phyloP scores from a whole-genome alignment of 805 yeast genomes.

The Candida hungchunana region DNA sequence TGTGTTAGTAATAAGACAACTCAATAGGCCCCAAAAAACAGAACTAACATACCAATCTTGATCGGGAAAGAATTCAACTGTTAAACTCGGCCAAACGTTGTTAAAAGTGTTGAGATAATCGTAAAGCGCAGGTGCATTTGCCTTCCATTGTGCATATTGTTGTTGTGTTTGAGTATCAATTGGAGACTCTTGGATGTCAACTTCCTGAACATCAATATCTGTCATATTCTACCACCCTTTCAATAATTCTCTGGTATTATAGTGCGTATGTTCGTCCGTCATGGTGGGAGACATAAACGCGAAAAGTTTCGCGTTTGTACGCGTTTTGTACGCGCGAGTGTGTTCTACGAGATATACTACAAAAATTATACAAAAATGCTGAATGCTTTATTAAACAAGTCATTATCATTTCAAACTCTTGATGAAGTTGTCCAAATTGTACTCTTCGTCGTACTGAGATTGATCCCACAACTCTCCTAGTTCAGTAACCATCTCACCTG shows the following conservation, averaged over 20 bases:
- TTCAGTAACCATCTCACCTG: conserved; percentile 83
- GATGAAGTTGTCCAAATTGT: conserved; percentile 88
- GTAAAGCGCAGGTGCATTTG: conserved; percentile 72
- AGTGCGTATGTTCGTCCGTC: no score
- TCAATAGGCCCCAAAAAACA: neutral
- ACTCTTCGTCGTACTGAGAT: conserved; percentile 93
- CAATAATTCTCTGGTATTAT: no score
- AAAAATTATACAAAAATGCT: neutral
- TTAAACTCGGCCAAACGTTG: conserved; percentile 64
- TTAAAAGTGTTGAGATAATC: conserved; percentile 68
- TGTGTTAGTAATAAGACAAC: neutral
- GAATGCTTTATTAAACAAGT: no score
- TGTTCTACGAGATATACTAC: no score
- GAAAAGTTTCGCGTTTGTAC: no score
- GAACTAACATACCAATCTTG: conserved; percentile 14
- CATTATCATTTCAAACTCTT: conserved; percentile 44
- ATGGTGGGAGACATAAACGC: no score
- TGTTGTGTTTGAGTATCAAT: conserved; percentile 14
- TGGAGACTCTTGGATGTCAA: neutral
- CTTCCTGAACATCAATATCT: no score
- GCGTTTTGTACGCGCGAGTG: no score
- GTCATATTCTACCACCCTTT: no score
- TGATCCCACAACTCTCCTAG: conserved; percentile 96
- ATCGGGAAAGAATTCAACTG: conserved; percentile 66
- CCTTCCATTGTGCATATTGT: conserved; percentile 58